Evolutionary conservation across 31 red algal genomes (phyloP), one percentile per base, ranked within the genome.

Genomic region (Asparagopsis taxiformis): DNA sequence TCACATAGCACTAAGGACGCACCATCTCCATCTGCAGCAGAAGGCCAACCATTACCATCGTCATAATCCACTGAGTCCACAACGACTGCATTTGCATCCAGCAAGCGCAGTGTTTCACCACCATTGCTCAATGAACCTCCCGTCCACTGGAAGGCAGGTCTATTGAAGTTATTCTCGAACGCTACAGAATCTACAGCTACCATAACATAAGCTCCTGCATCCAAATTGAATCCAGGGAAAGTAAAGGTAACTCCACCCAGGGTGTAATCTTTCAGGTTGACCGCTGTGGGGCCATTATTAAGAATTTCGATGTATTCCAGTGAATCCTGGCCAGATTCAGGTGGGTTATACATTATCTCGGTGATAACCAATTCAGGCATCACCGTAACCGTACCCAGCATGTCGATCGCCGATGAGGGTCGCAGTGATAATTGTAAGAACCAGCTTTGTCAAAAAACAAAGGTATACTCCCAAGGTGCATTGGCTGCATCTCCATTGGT

Each of bases 311-410:
- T 67, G 34, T 48, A 67, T 46, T 67, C 31, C 10, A 24, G 9
- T 48, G 62, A 48, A 46, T 67, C 62, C 8, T 11, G 9, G 8
- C 62, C 62, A 48, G 9, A 9, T 37, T 48, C 62, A 16, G 62
- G 35, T 10, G 62, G 9, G 41, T 67, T 67, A 29, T 67, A 67
- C 62, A 67, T 67, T 10, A 67, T 67, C 22, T 67, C 62, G 13
- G 9, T 67, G 34, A 67, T 67, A 10, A 46, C 62, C 9, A 67
- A 11, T n/a, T 46, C 15, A 67, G 62, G n/a, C n/a, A n/a, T n/a
- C n/a, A n/a, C n/a, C n/a, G n/a, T n/a, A n/a, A n/a, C n/a, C n/a
- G n/a, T n/a, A n/a, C n/a, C n/a, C n/a, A n/a, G n/a, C n/a, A n/a
- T n/a, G n/a, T n/a, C n/a, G n/a, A n/a, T n/a, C n/a, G n/a, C n/a